These are phyloP conservation scores for Thielaviopsis euricoi DNA, from an alignment of 2,329 filamentous ascomycete genomes.

Conservation along the genomic window DNA sequence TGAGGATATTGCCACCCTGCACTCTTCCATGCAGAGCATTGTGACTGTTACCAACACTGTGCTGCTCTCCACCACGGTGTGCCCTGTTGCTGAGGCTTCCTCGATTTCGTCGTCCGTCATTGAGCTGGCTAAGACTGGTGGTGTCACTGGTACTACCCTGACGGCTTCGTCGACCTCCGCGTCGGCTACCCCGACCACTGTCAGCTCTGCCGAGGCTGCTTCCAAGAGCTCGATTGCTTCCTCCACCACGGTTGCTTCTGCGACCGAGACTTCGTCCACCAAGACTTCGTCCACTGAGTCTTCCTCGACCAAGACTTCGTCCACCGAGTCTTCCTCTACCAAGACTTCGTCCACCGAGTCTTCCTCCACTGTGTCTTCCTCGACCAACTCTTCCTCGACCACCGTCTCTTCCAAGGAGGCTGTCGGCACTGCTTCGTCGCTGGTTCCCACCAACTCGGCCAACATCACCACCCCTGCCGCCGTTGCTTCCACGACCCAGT, in stretches of 20 bases:
- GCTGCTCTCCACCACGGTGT: slow-evolving; percentile 25
- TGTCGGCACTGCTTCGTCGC: not conserved
- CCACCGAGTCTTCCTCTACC: not conserved
- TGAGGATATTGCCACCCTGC: slow-evolving; percentile 20
- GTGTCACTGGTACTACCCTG: slow-evolving; percentile 23
- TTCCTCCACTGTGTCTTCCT: too few relatives aligned
- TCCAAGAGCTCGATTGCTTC: not conserved
- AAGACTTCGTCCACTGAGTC: not conserved
- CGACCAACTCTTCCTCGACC: slow-evolving; percentile 1
- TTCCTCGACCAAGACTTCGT: too few relatives aligned
- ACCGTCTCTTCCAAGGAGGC: not conserved
- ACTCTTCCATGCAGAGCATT: slow-evolving; percentile 20
- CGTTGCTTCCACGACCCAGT: slow-evolving; percentile 14
- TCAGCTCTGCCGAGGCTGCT: not conserved
- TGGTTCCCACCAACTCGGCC: not conserved
- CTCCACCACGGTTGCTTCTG: not conserved
- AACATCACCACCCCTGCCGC: slow-evolving; percentile 1
- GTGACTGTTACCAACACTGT: slow-evolving; percentile 24
- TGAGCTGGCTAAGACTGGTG: slow-evolving; percentile 20
- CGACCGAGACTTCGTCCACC: not conserved
- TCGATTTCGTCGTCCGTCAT: slow-evolving; percentile 26
- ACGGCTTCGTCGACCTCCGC: slow-evolving; percentile 20
- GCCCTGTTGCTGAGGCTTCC: slow-evolving; percentile 27
- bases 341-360: not conserved
- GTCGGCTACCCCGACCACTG: slow-evolving; percentile 5